A percentile compares a stretch with the other conserved stretches of the same genome.
Conservation (phyloP, 768 basidiomycete genomes). For the Hygrocybe coccinea region DNA sequence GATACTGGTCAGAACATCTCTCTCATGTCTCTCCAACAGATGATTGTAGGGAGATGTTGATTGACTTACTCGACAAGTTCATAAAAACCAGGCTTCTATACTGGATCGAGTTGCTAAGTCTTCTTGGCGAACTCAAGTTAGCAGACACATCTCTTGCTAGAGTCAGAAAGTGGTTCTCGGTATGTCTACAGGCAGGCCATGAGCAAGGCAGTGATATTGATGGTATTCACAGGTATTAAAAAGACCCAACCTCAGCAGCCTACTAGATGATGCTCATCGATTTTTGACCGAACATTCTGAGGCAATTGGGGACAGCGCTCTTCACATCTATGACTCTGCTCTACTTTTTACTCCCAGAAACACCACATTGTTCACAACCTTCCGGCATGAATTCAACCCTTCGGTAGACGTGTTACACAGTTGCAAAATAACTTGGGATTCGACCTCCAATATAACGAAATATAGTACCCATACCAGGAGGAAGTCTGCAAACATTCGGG, state of each 20-base stretch:
- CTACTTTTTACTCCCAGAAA: background rate
- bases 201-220: background rate
- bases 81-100: background rate
- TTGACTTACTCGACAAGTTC: background rate
- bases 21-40: background rate
- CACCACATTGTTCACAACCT: background rate
- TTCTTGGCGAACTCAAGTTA: background rate
- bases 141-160: background rate
- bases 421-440: too few relatives aligned
- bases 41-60: background rate
- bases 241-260: background rate
- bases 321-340: background rate
- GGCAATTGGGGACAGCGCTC: background rate
- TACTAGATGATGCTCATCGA: background rate
- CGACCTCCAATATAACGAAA: too few relatives aligned
- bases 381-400: background rate
- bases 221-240: background rate
- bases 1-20: slow-evolving; percentile 16
- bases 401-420: too few relatives aligned
- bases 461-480: too few relatives aligned
- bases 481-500: too few relatives aligned
- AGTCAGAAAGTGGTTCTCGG: background rate
- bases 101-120: background rate
- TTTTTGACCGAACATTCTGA: background rate
- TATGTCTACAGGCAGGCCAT: background rate